These are phyloP conservation scores for Tetrapisispora iriomotensis DNA, from an alignment of 805 yeast genomes.

Conservation along the genomic window DNA sequence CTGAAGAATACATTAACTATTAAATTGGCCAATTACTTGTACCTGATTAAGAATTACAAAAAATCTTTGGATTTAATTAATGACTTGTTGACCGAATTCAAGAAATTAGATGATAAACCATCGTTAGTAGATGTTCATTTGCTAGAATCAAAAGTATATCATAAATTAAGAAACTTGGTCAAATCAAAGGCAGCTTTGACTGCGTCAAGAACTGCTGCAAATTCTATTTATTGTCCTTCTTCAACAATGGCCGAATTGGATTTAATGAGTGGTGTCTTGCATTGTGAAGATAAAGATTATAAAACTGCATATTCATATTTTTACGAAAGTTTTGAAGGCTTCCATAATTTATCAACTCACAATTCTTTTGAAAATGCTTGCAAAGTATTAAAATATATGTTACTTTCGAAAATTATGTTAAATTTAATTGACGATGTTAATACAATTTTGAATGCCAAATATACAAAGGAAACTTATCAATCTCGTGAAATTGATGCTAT, in stretches of 20 bases:
- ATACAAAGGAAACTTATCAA: constrained; percentile 54
- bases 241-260: constrained; percentile 88
- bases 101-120: constrained; percentile 89
- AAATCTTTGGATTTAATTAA: constrained; percentile 67
- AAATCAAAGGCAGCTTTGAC: constrained; percentile 89
- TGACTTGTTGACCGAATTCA: constrained; percentile 70
- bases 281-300: constrained; percentile 95
- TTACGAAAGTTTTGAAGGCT: constrained; percentile 90
- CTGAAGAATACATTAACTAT: constrained; percentile 81
- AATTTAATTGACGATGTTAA: constrained; percentile 80
- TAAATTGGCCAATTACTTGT: constrained; percentile 68
- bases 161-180: constrained; percentile 81
- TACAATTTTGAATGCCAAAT: constrained; percentile 64
- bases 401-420: constrained; percentile 87
- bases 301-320: constrained; percentile 93
- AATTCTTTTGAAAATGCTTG: constrained; percentile 58
- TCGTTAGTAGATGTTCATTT: constrained; percentile 92
- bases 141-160: constrained; percentile 81
- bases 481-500: constrained; percentile 89
- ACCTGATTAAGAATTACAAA: constrained; percentile 52
- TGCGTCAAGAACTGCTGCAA: constrained; percentile 95
- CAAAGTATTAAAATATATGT: constrained; percentile 81
- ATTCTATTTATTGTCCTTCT: constrained; percentile 92
- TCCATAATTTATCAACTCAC: constrained; percentile 38
- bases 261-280: constrained; percentile 87